Base-by-base conservation (phyloP, 2,329 filamentous ascomycete genomes). In the Ramichloridium luteum region DNA sequence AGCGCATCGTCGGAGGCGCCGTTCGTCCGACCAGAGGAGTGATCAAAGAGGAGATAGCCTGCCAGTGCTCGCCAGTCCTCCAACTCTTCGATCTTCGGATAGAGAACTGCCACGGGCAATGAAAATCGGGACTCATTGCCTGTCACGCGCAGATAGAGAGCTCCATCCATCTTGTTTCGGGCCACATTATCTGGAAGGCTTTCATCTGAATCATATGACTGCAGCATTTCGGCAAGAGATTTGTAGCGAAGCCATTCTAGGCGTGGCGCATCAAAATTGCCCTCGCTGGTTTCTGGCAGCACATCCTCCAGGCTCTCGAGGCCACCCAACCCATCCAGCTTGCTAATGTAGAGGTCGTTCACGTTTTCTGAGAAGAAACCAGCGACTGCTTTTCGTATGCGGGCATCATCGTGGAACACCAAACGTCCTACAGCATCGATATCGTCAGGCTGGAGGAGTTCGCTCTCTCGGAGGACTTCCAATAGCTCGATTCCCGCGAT, bases 171-270 rank as follows among this genome's bases (percentile, higher is more conserved):
- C 47, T 47, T 46, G 25, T 57, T 55, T 13, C 57, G 53, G 32
- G 64, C 60, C 14, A 66, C 59, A 35, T 67, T 60, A 33, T 53
- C 61, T 3, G 64, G 61, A 18, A 74, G 60, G 16, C 42, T 38
- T 15, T 49, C 51, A 10, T 66, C 62, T 4, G 70, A 65, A 51
- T 94, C 84, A 49, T 94, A 96, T 6, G 74, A 72, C 17, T 80
- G 71, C 15, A 98, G 66, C 8, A 81, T 79, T 55, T 93, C 84
- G 3, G 80, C 82, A 10, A 98, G 66, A 43, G 80, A 88, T 59
- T 96, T 98, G 51, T 92, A 74, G 51, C 82, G 84, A 47, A 96
- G 72, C 90, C 90, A 98, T 40, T 80, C 78, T 27, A 75, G 66
- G 38, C 80, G 77, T 2, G 86, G 82, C 10, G 44, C 40, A 13